These are phyloP conservation scores for Colletotrichum phormii DNA, from an alignment of 2,329 filamentous ascomycete genomes.

Conservation along the genomic window DNA sequence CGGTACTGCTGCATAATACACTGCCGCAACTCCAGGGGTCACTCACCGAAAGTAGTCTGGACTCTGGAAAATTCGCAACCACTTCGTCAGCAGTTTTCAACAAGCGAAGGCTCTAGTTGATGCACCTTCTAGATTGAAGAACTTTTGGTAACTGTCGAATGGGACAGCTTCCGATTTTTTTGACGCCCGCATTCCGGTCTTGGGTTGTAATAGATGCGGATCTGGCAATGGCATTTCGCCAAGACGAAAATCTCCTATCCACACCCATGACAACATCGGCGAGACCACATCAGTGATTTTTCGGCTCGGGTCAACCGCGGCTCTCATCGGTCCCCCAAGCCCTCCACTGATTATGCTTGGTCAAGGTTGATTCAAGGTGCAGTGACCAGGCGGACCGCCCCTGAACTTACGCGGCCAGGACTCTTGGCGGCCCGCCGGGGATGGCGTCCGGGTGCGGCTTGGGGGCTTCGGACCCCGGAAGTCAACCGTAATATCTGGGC, in stretches of 20 bases:
- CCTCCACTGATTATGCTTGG: not conserved
- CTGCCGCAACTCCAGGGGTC: not conserved
- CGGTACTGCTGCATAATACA: not conserved
- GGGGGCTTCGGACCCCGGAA: slow-evolving; percentile 6
- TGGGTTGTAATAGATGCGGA: slow-evolving; percentile 18
- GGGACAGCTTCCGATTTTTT: not conserved
- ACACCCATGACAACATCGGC: slow-evolving; percentile 12
- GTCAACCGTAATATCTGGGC: slow-evolving; percentile 8
- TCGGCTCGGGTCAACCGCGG: slow-evolving; percentile 8
- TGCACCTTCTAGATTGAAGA: not conserved
- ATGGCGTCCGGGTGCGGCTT: slow-evolving; percentile 5
- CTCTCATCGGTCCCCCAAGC: not conserved
- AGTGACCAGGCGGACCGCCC: slow-evolving; percentile 14
- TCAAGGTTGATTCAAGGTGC: slow-evolving; percentile 3
- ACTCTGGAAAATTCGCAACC: not conserved
- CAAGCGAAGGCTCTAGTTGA: not conserved
- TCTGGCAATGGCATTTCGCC: slow-evolving; percentile 4
- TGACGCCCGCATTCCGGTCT: slow-evolving; percentile 17
- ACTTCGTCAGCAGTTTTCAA: not conserved
- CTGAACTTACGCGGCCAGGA: slow-evolving; percentile 31
- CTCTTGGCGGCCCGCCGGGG: slow-evolving; percentile 26
- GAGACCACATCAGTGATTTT: not conserved
- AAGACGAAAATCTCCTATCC: not conserved
- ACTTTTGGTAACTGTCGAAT: not conserved
- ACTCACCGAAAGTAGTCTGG: not conserved